Evolutionary conservation across 306 rosid genomes (phyloP).

Genomic region (Quercus rubra): DNA sequence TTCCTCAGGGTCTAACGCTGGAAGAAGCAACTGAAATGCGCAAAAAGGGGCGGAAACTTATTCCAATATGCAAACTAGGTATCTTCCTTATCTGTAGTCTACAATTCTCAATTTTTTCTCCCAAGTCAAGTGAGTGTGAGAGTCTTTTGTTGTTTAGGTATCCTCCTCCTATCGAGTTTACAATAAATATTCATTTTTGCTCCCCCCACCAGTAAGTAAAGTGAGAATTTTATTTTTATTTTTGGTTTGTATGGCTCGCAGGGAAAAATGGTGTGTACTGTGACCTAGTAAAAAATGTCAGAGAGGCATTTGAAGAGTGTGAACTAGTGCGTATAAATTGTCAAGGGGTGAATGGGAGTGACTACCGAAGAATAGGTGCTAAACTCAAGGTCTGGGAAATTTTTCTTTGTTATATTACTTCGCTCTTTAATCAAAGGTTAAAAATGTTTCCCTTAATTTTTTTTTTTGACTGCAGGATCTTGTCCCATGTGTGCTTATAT

Average conservation of each 20-base stretch:
- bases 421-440: neutral
- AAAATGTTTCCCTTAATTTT: neutral
- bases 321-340: constrained; percentile 86
- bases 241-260: constrained; percentile 28
- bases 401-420: neutral
- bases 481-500: constrained; percentile 85
- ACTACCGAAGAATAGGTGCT: constrained; percentile 86
- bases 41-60: constrained; percentile 61
- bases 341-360: constrained; percentile 83
- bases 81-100: constrained; percentile 6
- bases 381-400: constrained; percentile 66
- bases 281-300: constrained; percentile 56
- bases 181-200: neutral
- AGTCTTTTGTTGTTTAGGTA: too few species aligned
- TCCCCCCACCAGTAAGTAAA: neutral
- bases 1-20: constrained; percentile 69
- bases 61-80: constrained; percentile 88
- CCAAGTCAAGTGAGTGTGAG: neutral
- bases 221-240: constrained; percentile 2
- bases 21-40: constrained; percentile 78
- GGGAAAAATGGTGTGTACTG: constrained; percentile 90
- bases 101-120: neutral
- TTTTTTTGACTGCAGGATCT: constrained; percentile 66
- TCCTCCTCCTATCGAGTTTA: neutral
- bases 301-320: constrained; percentile 94